phyloP scores from a whole-genome alignment of 352 stramenopile species.

The Phytophthora chlamydospora region DNA sequence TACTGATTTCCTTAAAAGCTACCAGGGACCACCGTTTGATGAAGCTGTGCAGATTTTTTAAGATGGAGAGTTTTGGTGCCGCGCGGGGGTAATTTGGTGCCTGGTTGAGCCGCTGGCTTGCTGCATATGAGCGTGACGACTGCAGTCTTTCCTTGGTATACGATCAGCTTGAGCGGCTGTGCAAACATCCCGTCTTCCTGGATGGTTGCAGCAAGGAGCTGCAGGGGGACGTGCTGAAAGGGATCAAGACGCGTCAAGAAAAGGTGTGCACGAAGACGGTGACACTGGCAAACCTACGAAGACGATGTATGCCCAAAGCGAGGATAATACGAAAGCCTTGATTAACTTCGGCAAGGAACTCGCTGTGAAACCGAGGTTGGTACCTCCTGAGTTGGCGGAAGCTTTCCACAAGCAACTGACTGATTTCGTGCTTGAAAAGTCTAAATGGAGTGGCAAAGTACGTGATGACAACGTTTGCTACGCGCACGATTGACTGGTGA shows the following conservation, averaged over 20 bases:
- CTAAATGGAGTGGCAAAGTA: background rate
- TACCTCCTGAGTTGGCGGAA: background rate
- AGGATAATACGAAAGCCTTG: background rate
- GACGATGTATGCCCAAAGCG: background rate
- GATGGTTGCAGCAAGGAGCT: background rate
- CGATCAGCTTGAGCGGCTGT: conserved; percentile 16
- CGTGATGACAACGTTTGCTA: background rate
- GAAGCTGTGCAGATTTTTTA: background rate
- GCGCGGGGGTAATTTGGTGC: background rate
- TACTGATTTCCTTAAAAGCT: conserved; percentile 2
- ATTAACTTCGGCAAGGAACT: conserved; percentile 1
- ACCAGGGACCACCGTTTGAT: background rate
- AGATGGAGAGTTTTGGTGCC: conserved; percentile 7
- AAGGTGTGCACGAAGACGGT: conserved; percentile 4
- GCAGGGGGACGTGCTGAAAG: background rate
- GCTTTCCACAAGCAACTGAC: conserved; percentile 11
- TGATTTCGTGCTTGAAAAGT: conserved; percentile 4
- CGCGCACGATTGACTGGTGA: conserved; percentile 11
- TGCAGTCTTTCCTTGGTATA: conserved; percentile 24
- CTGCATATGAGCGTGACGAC: conserved; percentile 19
- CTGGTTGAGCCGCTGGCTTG: conserved; percentile 11
- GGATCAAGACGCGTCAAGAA: background rate
- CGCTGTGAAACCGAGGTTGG: background rate
- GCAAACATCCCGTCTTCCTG: background rate
- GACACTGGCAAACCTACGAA: conserved; percentile 4